phyloP scores from a whole-genome alignment of 495 filamentous ascomycete species.

The Clavariopsis aquatica region DNA sequence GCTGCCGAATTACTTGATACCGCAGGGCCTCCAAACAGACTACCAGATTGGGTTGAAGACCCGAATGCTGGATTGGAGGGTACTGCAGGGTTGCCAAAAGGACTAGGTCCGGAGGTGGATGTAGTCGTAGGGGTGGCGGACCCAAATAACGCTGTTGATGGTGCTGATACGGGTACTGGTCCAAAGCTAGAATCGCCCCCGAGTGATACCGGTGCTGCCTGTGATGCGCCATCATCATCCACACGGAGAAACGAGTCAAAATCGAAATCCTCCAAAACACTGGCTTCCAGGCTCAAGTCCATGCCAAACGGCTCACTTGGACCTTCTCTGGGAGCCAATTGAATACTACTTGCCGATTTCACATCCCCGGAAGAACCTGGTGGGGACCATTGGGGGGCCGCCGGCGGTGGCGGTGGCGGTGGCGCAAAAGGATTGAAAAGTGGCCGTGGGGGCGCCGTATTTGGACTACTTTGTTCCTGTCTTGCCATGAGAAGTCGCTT shows the following conservation, averaged over 20 bases:
- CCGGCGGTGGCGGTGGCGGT: background rate
- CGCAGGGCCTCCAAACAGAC: background rate
- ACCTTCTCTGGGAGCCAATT: too few species aligned
- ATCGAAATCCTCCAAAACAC: background rate
- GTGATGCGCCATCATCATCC: background rate
- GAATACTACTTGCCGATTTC: too few species aligned
- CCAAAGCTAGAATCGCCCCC: background rate
- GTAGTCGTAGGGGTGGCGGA: too few species aligned
- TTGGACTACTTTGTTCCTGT: conserved; percentile 75
- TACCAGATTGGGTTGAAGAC: background rate
- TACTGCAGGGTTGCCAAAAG: too few species aligned
- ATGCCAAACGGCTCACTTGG: too few species aligned
- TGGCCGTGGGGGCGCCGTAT: background rate
- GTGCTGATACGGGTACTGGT: background rate
- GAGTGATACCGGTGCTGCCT: too few species aligned
- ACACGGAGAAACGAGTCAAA: background rate
- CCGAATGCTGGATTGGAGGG: background rate
- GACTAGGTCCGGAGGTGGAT: too few species aligned
- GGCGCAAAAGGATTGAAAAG: background rate
- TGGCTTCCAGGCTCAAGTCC: background rate
- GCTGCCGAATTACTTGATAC: background rate
- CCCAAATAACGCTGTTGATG: too few species aligned
- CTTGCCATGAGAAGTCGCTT: conserved; percentile 94
- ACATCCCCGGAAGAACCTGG: too few species aligned
- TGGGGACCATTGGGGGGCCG: background rate